A percentile compares a stretch with the other conserved stretches of the same genome.
These are phyloP conservation scores for Daedaleopsis nitida DNA, from an alignment of 768 basidiomycete genomes.

Conservation along the genomic window DNA sequence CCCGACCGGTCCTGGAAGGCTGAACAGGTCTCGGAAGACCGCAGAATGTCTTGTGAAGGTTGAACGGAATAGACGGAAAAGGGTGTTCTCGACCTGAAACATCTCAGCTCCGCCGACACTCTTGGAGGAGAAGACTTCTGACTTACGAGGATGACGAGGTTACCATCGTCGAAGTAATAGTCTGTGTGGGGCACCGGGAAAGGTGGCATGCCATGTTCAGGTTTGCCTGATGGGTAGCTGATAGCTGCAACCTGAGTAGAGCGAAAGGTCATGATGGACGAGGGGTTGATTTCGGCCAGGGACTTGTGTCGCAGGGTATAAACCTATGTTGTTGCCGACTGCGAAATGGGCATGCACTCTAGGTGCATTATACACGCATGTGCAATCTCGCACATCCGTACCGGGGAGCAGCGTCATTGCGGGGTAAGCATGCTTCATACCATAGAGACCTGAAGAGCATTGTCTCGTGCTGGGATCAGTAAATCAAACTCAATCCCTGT, in stretches of 20 bases:
- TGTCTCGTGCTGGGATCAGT: too few species aligned
- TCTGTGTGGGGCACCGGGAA: constrained; percentile 25
- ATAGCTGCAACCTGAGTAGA: neutral
- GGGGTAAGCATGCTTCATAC: neutral
- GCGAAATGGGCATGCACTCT: constrained; percentile 3
- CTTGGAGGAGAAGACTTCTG: neutral
- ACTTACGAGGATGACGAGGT: constrained; percentile 54
- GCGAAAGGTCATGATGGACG: neutral
- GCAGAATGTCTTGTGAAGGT: constrained; percentile 65
- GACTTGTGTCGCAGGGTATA: neutral
- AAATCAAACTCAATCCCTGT: too few species aligned
- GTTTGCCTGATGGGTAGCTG: neutral
- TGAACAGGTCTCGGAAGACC: constrained; percentile 28
- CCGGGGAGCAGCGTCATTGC: neutral
- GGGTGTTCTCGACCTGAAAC: constrained; percentile 54
- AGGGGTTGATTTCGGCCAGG: neutral
- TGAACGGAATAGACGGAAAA: constrained; percentile 60
- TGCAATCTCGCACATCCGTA: neutral
- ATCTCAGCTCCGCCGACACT: neutral
- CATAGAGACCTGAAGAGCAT: neutral
- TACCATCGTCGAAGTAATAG: constrained; percentile 57
- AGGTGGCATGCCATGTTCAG: constrained; percentile 15
- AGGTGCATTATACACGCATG: neutral
- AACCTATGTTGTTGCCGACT: neutral
- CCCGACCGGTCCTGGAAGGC: constrained; percentile 22